phyloP scores from a whole-genome alignment of 768 basidiomycete genomes.

The Sporobolomyces pararoseus region DNA sequence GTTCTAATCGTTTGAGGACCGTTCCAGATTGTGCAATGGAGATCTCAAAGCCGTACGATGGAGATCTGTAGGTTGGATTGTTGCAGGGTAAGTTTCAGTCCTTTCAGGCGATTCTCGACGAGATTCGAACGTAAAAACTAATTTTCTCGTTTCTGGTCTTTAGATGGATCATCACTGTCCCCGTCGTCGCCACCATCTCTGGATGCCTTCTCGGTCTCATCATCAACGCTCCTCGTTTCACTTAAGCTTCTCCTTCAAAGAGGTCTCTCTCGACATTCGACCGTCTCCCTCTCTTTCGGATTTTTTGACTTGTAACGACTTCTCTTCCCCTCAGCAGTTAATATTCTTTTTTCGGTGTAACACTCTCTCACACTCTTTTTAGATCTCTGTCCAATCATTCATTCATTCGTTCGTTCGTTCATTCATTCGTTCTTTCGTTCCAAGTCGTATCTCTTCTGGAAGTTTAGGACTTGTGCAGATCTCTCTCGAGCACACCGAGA shows the following conservation, averaged over 20 bases:
- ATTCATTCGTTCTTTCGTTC: too few relatives aligned
- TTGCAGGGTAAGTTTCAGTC: conserved; percentile 44
- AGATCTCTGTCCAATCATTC: too few relatives aligned
- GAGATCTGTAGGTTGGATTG: conserved; percentile 48
- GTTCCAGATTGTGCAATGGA: conserved; percentile 29
- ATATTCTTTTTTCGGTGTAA: too few relatives aligned
- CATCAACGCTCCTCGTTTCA: conserved; percentile 48
- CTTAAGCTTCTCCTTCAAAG: not conserved
- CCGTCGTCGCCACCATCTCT: conserved; percentile 41
- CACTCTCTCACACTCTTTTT: too few relatives aligned
- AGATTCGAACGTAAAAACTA: not conserved
- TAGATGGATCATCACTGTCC: conserved; percentile 44
- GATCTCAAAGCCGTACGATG: conserved; percentile 48
- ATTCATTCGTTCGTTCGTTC: too few relatives aligned
- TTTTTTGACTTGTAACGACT: too few relatives aligned
- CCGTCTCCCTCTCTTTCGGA: too few relatives aligned
- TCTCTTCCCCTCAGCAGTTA: too few relatives aligned
- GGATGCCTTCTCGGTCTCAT: conserved; percentile 46
- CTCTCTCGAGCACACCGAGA: too few relatives aligned
- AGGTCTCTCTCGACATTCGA: too few relatives aligned
- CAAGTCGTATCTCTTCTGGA: too few relatives aligned
- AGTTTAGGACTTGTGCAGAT: too few relatives aligned
- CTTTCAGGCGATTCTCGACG: conserved; percentile 2
- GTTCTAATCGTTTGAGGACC: not conserved
- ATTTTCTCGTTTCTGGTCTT: not conserved